Conservation (phyloP, 176 grass and related monocot genomes). For the Leersia perrieri region DNA sequence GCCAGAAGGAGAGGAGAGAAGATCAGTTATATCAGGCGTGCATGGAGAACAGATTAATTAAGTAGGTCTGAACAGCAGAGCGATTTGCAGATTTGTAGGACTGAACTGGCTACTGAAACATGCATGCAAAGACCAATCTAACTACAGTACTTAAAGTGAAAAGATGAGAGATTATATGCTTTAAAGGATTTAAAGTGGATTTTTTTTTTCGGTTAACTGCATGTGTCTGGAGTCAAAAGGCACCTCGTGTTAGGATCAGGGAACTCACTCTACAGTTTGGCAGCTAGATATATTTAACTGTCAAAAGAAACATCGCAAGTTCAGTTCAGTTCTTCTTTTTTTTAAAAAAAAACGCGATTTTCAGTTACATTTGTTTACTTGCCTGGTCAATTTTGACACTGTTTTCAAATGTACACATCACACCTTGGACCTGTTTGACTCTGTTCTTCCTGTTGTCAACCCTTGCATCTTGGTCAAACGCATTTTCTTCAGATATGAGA, state of each 20-base stretch:
- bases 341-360: too few species aligned
- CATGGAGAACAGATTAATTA: neutral
- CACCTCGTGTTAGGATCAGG: neutral
- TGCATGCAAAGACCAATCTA: neutral
- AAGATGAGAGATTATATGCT: neutral
- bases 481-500: neutral
- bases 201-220: conserved; percentile 1
- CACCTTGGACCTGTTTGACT: neutral
- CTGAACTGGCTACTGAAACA: neutral
- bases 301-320: neutral
- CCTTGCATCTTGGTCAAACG: neutral
- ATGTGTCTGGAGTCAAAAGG: conserved; percentile 4
- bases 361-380: too few species aligned
- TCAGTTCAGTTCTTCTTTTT: neutral
- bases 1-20: too few species aligned
- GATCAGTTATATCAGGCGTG: neutral
- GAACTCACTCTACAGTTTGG: neutral
- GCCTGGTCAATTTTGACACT: neutral
- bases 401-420: neutral
- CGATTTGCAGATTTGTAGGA: neutral
- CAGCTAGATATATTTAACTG: neutral
- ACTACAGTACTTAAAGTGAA: neutral
- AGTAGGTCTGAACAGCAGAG: neutral
- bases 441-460: neutral
- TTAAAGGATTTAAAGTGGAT: conserved; percentile 15